These are phyloP conservation scores for Bassia scoparia DNA, from an alignment of 148 eudicot species.

Conservation along the genomic window DNA sequence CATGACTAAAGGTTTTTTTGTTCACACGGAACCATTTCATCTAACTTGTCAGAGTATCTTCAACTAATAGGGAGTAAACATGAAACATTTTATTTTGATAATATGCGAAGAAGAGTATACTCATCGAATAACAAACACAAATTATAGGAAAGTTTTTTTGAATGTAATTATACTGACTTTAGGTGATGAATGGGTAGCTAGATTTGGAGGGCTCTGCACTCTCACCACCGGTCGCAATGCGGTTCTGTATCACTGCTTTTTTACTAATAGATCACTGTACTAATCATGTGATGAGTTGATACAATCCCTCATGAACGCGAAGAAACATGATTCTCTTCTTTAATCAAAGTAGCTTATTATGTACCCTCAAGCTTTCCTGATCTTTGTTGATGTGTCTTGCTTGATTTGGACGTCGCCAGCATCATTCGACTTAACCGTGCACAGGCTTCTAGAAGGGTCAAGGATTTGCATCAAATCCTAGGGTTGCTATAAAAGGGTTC, in stretches of 20 bases:
- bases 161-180: constrained; percentile 71
- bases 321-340: constrained; percentile 74
- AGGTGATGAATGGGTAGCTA: constrained; percentile 46
- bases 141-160: neutral
- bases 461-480: constrained; percentile 80
- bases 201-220: constrained; percentile 32
- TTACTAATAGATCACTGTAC: constrained; percentile 32
- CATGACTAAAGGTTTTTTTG: neutral
- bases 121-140: neutral
- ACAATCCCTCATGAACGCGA: constrained; percentile 83
- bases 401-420: constrained; percentile 19
- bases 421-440: constrained; percentile 29
- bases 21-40: neutral
- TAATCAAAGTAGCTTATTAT: constrained; percentile 67
- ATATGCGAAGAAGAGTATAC: neutral
- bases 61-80: too few species aligned
- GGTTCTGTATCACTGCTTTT: constrained; percentile 44
- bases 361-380: constrained; percentile 29
- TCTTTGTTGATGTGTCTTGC: constrained; percentile 29
- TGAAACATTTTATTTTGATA: too few species aligned
- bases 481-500: constrained; percentile 82
- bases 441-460: constrained; percentile 51
- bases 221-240: constrained; percentile 31
- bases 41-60: neutral
- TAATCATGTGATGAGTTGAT: constrained; percentile 36